Evolutionary conservation across 2,329 filamentous ascomycete species (phyloP).

Genomic region (Sporothrix inflata): DNA sequence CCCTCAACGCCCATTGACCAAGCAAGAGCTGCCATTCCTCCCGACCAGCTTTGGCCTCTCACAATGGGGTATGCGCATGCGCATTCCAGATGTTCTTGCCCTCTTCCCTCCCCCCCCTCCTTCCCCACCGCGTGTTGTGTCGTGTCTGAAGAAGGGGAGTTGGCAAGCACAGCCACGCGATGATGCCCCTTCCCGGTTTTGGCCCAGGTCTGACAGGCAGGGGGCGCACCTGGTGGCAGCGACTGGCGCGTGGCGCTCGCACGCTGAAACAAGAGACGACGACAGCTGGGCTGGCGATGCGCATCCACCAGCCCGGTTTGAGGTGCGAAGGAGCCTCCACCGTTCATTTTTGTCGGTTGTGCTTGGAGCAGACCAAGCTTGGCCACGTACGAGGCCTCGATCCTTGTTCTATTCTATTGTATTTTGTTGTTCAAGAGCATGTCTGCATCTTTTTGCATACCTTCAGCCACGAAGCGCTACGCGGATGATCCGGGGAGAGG

Average conservation of each 20-base stretch:
- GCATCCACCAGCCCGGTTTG: slow-evolving; percentile 5
- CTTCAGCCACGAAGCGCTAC: slow-evolving; percentile 7
- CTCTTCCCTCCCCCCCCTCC: neutral
- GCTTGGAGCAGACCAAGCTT: neutral
- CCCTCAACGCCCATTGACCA: slow-evolving; percentile 6
- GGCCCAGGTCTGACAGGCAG: neutral
- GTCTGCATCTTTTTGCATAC: slow-evolving; percentile 17
- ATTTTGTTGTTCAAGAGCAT: neutral
- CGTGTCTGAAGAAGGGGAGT: neutral
- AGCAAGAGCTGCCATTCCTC: neutral
- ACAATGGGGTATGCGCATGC: neutral
- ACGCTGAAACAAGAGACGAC: slow-evolving; percentile 21
- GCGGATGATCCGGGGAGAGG: slow-evolving; percentile 14
- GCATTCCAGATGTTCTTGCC: neutral
- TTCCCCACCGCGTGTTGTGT: neutral
- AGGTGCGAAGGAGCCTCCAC: neutral
- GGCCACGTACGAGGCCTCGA: neutral
- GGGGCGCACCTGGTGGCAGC: neutral
- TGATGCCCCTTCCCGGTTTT: slow-evolving; percentile 18
- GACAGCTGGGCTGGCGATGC: neutral
- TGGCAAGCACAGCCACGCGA: slow-evolving; percentile 29
- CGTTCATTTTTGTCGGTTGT: neutral
- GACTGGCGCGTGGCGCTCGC: neutral
- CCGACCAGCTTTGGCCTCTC: neutral
- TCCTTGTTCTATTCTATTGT: neutral